Base-by-base conservation (phyloP, 805 yeast genomes). In the Suhomyces sp. region DNA sequence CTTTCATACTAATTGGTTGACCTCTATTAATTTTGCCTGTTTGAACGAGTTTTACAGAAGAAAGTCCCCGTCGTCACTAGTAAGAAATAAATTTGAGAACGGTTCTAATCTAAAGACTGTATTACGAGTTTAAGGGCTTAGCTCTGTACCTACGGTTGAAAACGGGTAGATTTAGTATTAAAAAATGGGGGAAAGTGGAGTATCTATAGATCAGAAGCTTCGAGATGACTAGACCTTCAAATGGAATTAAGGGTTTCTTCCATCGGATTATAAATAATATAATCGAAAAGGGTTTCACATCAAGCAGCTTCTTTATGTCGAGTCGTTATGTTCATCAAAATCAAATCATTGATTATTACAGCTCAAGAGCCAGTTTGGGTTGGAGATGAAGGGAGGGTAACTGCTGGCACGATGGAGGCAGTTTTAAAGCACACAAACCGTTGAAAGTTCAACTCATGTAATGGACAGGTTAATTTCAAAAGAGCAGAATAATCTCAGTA, bases 401-500 rank as follows among this genome's bases (percentile, higher is more conserved):
- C 35, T 31, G 35, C 35, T 31, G 35, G 35, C 12, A 31, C 9
- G 9, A 31, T 31, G 35, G 15, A n/a, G 6, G 35, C 35, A 31
- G 35, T n/a, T 5, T n/a, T 6, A 7, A n/a, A 31, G 33, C 33
- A 29, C 17, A 31, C 35, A 31, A 31, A 31, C 17, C 2, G 3
- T 31, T 6, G 35, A n/a, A 27, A 3, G 9, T 31, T 37, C 41
- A 37, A 37, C 21, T 17, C 41, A 37, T n/a, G 20, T 31, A n/a
- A 37, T 17, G 41, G 41, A 37, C 17, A 29, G 31, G 41, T 46
- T 47, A 27, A 41, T 17, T 44, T 46, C 22, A 56, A 20, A 31
- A 50, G 46, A 44, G 46, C 48, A 49, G 43, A 49, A 25, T 44
- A 19, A 40, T 29, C 40, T 40, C 46, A 41, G 40, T 46, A 47